Percentiles rank a stretch among this genome's conserved stretches.
Conservation (phyloP, 2,329 filamentous ascomycete genomes). For the Ophiostoma australiae region DNA sequence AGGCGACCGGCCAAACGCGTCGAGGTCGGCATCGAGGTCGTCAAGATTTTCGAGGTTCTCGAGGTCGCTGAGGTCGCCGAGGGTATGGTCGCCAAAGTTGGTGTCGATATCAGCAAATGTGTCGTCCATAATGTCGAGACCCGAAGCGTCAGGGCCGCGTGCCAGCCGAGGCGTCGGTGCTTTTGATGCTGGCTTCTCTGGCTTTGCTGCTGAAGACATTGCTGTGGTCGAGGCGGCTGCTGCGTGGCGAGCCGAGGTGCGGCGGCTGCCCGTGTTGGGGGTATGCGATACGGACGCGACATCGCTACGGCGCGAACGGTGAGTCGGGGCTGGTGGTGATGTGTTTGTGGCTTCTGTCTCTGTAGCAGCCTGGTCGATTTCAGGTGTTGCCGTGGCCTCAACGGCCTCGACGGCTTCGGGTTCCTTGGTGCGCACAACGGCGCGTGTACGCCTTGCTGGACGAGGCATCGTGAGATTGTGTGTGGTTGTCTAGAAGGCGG, state of each 20-base stretch:
- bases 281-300: conserved; percentile 20
- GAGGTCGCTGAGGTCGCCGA: conserved; percentile 19
- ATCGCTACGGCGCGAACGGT: conserved; percentile 24
- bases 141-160: conserved; percentile 40
- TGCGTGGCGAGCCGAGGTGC: conserved; percentile 25
- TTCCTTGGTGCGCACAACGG: conserved; percentile 21
- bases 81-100: conserved; percentile 37
- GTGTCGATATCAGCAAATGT: conserved; percentile 42
- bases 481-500: background rate
- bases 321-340: conserved; percentile 29
- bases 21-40: conserved; percentile 32
- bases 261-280: conserved; percentile 29
- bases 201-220: conserved; percentile 21
- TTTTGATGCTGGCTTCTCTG: conserved; percentile 26
- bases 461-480: conserved; percentile 26
- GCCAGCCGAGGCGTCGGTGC: conserved; percentile 26
- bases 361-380: background rate
- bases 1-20: conserved; percentile 22
- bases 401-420: background rate
- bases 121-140: conserved; percentile 44
- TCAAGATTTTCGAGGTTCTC: conserved; percentile 27
- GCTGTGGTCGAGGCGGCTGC: conserved; percentile 23
- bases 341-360: conserved; percentile 21
- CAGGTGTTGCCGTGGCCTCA: background rate
- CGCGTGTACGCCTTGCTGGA: conserved; percentile 27